Conservation (phyloP, 2,329 filamentous ascomycete genomes). For the Trichoderma guizhouense region DNA sequence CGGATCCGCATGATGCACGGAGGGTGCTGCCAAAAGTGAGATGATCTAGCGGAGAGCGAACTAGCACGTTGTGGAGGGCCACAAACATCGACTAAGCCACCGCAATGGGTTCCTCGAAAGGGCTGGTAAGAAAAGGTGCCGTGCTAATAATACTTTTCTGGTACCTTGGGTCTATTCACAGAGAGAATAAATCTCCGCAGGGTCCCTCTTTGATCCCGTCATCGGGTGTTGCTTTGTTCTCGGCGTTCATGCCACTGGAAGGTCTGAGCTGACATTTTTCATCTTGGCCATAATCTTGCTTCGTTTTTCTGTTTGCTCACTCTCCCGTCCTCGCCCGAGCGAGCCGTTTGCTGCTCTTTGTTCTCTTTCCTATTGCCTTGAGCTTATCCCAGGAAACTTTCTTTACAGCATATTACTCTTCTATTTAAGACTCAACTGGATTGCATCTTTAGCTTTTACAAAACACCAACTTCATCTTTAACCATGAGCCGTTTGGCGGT, state of each 20-base stretch:
- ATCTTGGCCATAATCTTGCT: not conserved
- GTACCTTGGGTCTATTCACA: not conserved
- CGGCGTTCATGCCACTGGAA: not conserved
- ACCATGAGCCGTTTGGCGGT: conserved; percentile 18
- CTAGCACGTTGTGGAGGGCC: conserved; percentile 7
- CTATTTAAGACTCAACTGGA: not conserved
- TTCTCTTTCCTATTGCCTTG: not conserved
- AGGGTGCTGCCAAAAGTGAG: conserved; percentile 6
- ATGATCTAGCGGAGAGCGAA: conserved; percentile 15
- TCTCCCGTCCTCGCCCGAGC: not conserved
- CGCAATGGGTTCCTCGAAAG: conserved; percentile 2
- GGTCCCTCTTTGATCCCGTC: not conserved
- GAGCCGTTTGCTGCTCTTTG: not conserved
- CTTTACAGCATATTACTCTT: not conserved
- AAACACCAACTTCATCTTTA: not conserved
- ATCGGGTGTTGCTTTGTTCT: not conserved
- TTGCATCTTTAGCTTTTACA: not conserved
- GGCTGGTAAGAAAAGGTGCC: not conserved
- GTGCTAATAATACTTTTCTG: not conserved
- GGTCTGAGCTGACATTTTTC: conserved; percentile 8
- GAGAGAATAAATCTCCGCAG: conserved; percentile 5
- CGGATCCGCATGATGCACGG: conserved; percentile 5
- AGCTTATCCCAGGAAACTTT: not conserved
- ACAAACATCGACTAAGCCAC: conserved; percentile 18
- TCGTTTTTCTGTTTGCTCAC: not conserved